Evolutionary conservation across 805 yeast species (phyloP), one percentile per base, ranked within the genome.

Genomic region (Metschnikowia noctiluminum): DNA sequence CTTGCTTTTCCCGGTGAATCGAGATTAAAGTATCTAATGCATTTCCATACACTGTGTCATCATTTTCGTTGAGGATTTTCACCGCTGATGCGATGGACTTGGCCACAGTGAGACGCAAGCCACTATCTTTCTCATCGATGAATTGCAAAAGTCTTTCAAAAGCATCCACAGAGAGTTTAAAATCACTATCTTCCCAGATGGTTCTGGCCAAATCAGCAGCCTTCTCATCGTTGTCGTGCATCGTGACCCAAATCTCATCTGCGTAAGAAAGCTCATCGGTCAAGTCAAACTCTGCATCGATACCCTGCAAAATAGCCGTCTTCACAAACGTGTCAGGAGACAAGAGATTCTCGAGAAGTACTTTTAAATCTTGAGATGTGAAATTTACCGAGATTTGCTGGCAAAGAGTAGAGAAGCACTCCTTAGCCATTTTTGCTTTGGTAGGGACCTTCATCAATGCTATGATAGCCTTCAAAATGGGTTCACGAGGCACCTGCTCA

Each of bases 101-200:
- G 1, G 96, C 91, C 38, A 83, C 76, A 5, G 96, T 84, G 8
- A 81, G 64, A 51, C 97, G 79, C 43, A 89, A 66, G 46, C 90
- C 89, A 38, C 82, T 74, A 56, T 87, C 87, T 16, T 62, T 61
- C 46, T 76, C 75, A 26, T 75, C 81, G 42, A 87, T 69, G 60
- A 68, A 84, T 1, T 61, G 46, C 31, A 82, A 65, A 43, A 89
- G 73, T 28, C 73, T 62, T 2, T 59, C 51, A 0, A 87, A 74
- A 1, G 84, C 71, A 4, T 69, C 66, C 0, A 59, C 57, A 3
- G 75, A 70, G 38, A 86, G 61, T n/a, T 60, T 54, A 51, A 85
- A 82, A 1, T 71, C 70, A 62, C 82, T 88, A 56, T 90, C 96
- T 32, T 80, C 78, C 97, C 97, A 94, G 50, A 94, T 87, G 1